These are phyloP conservation scores for Russula virescens DNA, from an alignment of 768 basidiomycete genomes.

Conservation along the genomic window DNA sequence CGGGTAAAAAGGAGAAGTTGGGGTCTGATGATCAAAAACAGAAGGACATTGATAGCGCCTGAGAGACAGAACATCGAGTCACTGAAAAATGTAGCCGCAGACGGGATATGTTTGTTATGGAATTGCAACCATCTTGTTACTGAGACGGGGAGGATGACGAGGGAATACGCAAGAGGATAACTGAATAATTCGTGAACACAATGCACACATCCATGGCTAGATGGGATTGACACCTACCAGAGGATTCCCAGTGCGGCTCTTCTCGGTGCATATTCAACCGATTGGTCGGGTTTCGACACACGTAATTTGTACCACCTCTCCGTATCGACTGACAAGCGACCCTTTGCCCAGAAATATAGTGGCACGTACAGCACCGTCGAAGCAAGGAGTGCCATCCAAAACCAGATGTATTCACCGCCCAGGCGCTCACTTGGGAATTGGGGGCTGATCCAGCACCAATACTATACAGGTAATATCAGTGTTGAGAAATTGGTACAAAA, in stretches of 20 bases:
- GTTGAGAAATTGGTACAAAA: background rate
- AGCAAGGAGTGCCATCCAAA: background rate
- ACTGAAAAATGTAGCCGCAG: background rate
- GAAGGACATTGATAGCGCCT: no score
- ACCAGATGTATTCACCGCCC: no score
- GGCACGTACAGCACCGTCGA: background rate
- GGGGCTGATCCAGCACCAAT: no score
- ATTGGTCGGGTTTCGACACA: conserved; percentile 14
- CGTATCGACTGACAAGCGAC: background rate
- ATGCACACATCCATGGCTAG: background rate
- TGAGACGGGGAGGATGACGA: background rate
- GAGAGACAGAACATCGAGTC: background rate
- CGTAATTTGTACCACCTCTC: conserved; percentile 21
- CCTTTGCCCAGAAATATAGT: background rate
- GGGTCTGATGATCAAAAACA: no score
- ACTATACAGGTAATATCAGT: background rate
- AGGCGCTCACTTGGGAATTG: no score
- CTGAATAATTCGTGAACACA: background rate
- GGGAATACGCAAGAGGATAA: background rate
- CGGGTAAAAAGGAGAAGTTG: background rate
- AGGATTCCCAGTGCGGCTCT: conserved; percentile 21
- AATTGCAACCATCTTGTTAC: background rate
- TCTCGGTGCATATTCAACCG: background rate
- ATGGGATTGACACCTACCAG: conserved; percentile 25
- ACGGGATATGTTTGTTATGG: background rate